phyloP scores from a whole-genome alignment of 2,329 filamentous ascomycete genomes.

The Colletotrichum sp. region DNA sequence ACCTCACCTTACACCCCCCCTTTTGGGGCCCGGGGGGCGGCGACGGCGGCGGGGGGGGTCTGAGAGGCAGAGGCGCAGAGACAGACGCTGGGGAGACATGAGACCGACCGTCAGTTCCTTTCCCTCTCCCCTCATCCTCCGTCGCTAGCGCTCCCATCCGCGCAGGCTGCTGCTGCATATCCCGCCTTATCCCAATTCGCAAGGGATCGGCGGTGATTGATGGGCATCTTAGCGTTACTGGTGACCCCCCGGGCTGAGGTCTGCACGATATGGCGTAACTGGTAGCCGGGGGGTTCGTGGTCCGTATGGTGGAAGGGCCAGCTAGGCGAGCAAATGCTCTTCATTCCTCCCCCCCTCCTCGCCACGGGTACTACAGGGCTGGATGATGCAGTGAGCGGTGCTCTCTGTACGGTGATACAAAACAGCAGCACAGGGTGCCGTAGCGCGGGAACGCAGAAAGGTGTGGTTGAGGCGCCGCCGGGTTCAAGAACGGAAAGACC shows the following conservation, averaged over 20 bases:
- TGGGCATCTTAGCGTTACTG: slow-evolving; percentile 12
- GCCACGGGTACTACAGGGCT: slow-evolving; percentile 18
- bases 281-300: background rate
- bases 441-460: background rate
- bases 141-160: background rate
- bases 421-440: background rate
- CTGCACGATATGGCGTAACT: slow-evolving; percentile 22
- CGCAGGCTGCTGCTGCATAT: slow-evolving; percentile 7
- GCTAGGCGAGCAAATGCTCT: background rate
- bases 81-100: background rate
- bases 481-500: slow-evolving; percentile 22
- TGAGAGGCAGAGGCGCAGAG: background rate
- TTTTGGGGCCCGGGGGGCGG: background rate
- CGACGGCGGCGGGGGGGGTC: background rate
- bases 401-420: background rate
- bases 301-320: background rate
- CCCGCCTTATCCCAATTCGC: background rate
- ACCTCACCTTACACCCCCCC: background rate
- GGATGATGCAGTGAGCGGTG: slow-evolving; percentile 17
- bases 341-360: background rate
- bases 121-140: background rate
- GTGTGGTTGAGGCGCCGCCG: background rate
- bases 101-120: background rate
- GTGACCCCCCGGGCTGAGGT: background rate
- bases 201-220: slow-evolving; percentile 23